Base-by-base conservation (phyloP, 148 eudicot species). In the Arbutus unedo region DNA sequence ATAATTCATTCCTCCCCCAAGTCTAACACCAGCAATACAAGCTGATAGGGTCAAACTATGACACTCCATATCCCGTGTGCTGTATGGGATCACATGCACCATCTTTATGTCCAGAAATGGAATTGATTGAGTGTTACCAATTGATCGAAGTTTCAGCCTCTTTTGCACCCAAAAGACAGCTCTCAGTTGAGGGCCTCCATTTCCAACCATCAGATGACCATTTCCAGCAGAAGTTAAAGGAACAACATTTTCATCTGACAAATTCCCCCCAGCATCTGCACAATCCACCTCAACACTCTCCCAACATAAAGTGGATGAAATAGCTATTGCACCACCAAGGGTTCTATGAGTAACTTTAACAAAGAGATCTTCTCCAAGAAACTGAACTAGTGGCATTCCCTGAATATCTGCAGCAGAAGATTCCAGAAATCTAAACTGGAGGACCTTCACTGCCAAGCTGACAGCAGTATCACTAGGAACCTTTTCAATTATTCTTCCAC, bases 1-100 rank as follows among this genome's bases (percentile, higher is more conserved):
- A 84, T 93, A 94, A 86, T 76, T 94, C 95, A 94, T 94, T 83
- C 99, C 99, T 74, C 99, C 99, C 66, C 94, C 98, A 83, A 96
- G 91, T 72, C 92, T 95, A 86, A 96, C 88, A 80, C 99, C 99
- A 78, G 93, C 91, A 78, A 96, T 83, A 88, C 93, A 91, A 78
- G 99, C 95, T 74, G 94, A 92, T 80, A 92, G 88, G 81, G 82
- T 91, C 85, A 96, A 92, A 88, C 94, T 96, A 82, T 96, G 97
- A 80, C 95, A 94, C 81, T 91, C 95, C 68, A 84, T 84, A 88
- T 96, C 94, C 82, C 82, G 85, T 60, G 90, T 89, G 79, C 89
- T 91, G 84, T 83, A 90, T 72, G 99, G 98, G 83, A 96, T 89
- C 50, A 94, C 93, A 85, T 96, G 98, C 79, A 81, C 91, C 84